A percentile compares a stretch with the other conserved stretches of the same genome.
Evolutionary conservation across 2,329 filamentous ascomycete genomes (phyloP).

Genomic region (Emergomyces africanus): DNA sequence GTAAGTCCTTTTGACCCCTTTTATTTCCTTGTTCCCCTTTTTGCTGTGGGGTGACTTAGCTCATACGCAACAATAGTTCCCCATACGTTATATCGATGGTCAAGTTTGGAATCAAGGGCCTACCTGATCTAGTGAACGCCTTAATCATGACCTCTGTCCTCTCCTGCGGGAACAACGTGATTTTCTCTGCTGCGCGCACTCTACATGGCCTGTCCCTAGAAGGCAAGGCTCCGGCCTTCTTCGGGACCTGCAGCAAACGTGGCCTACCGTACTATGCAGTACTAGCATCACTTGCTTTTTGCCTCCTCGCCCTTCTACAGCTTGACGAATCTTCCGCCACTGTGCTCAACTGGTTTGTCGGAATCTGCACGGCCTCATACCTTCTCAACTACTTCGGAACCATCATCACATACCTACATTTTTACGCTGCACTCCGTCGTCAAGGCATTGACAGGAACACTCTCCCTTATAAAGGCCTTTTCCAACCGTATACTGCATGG

Average conservation of each 20-base stretch:
- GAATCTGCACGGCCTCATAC: slow-evolving; percentile 18
- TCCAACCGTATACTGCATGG: slow-evolving; percentile 59
- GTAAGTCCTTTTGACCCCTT: slow-evolving; percentile 4
- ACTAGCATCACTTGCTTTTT: slow-evolving; percentile 47
- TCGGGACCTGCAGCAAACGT: slow-evolving; percentile 39
- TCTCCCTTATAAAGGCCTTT: slow-evolving; percentile 54
- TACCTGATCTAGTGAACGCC: slow-evolving; percentile 58
- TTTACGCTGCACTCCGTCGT: slow-evolving; percentile 51
- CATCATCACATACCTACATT: slow-evolving; percentile 56
- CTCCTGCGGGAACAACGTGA: slow-evolving; percentile 51
- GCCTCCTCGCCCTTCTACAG: slow-evolving; percentile 59
- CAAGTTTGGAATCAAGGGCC: slow-evolving; percentile 44
- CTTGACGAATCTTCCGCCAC: slow-evolving; percentile 48
- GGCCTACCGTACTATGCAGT: slow-evolving; percentile 63
- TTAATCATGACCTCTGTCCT: slow-evolving; percentile 54
- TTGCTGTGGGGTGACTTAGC: not conserved
- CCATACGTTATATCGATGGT: slow-evolving; percentile 56
- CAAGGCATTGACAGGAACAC: slow-evolving; percentile 54
- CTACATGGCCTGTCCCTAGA: slow-evolving; percentile 53
- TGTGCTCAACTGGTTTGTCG: slow-evolving; percentile 40
- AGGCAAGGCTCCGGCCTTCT: slow-evolving; percentile 41
- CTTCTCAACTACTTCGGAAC: slow-evolving; percentile 39
- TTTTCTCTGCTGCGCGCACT: slow-evolving; percentile 52
- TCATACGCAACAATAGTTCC: slow-evolving; percentile 23
- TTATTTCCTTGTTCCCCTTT: not conserved